phyloP scores from a whole-genome alignment of 2,329 filamentous ascomycete genomes.

The Gaeumannomyces sp. region DNA sequence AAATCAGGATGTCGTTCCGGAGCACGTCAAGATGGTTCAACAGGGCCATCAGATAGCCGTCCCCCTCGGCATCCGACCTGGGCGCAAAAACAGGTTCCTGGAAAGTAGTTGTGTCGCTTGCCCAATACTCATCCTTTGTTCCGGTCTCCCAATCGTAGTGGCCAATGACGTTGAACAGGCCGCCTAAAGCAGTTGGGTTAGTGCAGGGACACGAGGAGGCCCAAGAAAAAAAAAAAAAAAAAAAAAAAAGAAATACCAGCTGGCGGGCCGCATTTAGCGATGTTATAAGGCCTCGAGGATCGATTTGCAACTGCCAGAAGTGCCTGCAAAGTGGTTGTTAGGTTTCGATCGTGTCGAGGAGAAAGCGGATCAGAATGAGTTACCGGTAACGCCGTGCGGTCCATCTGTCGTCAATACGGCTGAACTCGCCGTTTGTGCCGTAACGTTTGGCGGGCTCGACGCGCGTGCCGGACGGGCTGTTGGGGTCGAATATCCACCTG shows the following conservation, averaged over 20 bases:
- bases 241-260: slow-evolving; percentile 36
- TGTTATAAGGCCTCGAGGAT: slow-evolving; percentile 34
- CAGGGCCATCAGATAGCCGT: slow-evolving; percentile 43
- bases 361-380: too few species aligned
- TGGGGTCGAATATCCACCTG: slow-evolving; percentile 34
- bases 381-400: slow-evolving; percentile 38
- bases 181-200: slow-evolving; percentile 18
- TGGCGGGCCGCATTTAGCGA: slow-evolving; percentile 35
- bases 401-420: slow-evolving; percentile 41
- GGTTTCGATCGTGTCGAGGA: too few species aligned
- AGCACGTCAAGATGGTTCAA: slow-evolving; percentile 39
- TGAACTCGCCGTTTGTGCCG: slow-evolving; percentile 42
- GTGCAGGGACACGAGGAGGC: slow-evolving; percentile 28
- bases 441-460: slow-evolving; percentile 29
- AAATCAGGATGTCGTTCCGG: slow-evolving; percentile 37
- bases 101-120: slow-evolving; percentile 38
- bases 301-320: slow-evolving; percentile 39
- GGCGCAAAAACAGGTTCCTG: slow-evolving; percentile 51
- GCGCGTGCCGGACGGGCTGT: slow-evolving; percentile 28
- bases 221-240: slow-evolving; percentile 40
- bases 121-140: slow-evolving; percentile 34
- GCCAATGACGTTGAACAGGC: slow-evolving; percentile 40
- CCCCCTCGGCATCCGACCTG: slow-evolving; percentile 35
- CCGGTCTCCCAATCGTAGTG: slow-evolving; percentile 36
- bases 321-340: too few species aligned